Evolutionary conservation across 2,329 filamentous ascomycete species (phyloP).

Genomic region (Microdochium bolleyi): DNA sequence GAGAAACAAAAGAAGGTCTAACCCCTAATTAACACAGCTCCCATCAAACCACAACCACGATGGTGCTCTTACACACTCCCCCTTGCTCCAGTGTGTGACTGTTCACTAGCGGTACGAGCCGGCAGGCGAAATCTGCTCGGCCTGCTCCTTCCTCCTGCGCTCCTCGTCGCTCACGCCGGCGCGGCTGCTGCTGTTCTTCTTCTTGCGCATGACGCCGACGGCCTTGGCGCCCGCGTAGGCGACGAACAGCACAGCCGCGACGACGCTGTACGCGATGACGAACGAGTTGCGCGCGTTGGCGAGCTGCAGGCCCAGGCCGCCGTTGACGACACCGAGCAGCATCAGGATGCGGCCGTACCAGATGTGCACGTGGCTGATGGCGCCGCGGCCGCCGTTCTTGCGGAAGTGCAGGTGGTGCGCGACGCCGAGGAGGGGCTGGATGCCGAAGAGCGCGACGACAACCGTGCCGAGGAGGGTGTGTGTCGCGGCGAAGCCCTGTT

Average conservation of each 20-base stretch:
- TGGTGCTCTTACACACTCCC: background rate
- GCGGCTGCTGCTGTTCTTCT: background rate
- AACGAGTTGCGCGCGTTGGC: conserved; percentile 29
- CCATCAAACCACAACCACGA: too few species aligned
- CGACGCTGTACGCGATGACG: conserved; percentile 46
- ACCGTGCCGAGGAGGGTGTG: conserved; percentile 51
- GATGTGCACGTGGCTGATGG: conserved; percentile 49
- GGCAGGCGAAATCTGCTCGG: background rate
- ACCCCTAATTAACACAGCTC: too few species aligned
- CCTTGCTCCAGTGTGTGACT: too few species aligned
- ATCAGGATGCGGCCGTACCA: conserved; percentile 55
- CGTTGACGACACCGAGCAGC: conserved; percentile 52
- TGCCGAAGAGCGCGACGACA: conserved; percentile 41
- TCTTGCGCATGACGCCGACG: background rate
- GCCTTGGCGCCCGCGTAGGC: background rate
- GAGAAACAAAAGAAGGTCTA: too few species aligned
- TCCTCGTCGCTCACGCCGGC: background rate
- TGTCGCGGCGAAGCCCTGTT: conserved; percentile 37
- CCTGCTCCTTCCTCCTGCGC: background rate
- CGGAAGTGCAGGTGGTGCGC: conserved; percentile 49
- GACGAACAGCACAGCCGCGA: conserved; percentile 37
- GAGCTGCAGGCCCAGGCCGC: conserved; percentile 51
- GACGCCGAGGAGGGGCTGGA: conserved; percentile 52
- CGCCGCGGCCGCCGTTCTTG: conserved; percentile 35
- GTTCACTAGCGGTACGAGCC: background rate